Evolutionary conservation across 2,329 filamentous ascomycete species (phyloP).

Genomic region (Aspergillus neotritici): DNA sequence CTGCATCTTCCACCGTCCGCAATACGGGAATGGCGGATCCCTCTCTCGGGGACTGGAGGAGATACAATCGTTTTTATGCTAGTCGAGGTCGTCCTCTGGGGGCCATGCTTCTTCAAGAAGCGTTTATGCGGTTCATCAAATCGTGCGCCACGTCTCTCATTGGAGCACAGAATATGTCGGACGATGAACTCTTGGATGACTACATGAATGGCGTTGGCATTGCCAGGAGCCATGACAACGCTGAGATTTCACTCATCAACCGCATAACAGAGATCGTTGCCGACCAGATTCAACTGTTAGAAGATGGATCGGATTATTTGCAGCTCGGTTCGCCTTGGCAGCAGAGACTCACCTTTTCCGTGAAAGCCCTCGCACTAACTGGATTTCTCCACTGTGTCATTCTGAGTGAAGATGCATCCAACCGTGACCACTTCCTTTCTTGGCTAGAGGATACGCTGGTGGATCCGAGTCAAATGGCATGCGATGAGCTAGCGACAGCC

Average conservation of each 20-base stretch:
- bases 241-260: conserved; percentile 44
- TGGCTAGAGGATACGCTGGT: conserved; percentile 82
- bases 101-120: conserved; percentile 83
- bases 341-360: conserved; percentile 76
- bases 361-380: conserved; percentile 75
- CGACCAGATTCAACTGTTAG: conserved; percentile 79
- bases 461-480: conserved; percentile 75
- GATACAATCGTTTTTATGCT: conserved; percentile 76
- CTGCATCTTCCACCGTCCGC: conserved; percentile 81
- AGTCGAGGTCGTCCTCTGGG: conserved; percentile 74
- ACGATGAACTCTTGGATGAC: conserved; percentile 65
- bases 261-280: conserved; percentile 65
- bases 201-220: conserved; percentile 57
- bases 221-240: conserved; percentile 35
- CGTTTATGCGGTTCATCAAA: conserved; percentile 78
- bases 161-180: conserved; percentile 54
- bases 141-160: conserved; percentile 69
- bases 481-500: conserved; percentile 68
- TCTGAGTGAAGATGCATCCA: conserved; percentile 73
- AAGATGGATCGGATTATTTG: conserved; percentile 85
- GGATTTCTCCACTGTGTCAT: conserved; percentile 81
- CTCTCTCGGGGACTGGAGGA: conserved; percentile 76
- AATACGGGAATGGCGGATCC: conserved; percentile 65
- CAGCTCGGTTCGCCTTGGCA: conserved; percentile 80
- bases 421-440: conserved; percentile 68